Percentiles rank a stretch among this genome's conserved stretches.
Evolutionary conservation across 148 eudicot genomes (phyloP).

Genomic region (Chenopodium album): DNA sequence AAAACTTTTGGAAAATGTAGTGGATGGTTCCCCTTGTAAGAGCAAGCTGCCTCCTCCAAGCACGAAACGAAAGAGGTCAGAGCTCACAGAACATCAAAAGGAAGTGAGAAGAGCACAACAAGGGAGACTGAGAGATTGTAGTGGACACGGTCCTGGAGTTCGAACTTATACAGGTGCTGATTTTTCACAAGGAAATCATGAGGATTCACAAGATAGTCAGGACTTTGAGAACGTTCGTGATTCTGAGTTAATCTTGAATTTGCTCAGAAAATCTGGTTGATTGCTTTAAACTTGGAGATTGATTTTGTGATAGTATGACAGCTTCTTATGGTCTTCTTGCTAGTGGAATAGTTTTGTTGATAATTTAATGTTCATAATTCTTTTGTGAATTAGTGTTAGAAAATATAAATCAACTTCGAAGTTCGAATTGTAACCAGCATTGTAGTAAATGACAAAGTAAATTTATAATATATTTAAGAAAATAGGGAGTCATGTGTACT

Average conservation of each 20-base stretch:
- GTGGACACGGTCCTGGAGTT: slow-evolving; percentile 81
- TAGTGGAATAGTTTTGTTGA: neutral
- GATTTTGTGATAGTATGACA: neutral
- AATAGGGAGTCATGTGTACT: too few species aligned
- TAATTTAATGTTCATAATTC: neutral
- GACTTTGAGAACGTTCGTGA: slow-evolving; percentile 37
- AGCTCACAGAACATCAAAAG: slow-evolving; percentile 81
- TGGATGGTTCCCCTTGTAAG: slow-evolving; percentile 9
- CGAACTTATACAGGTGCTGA: slow-evolving; percentile 71
- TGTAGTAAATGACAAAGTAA: too few species aligned
- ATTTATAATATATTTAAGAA: too few species aligned
- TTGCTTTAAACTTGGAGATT: neutral
- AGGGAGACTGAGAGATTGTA: slow-evolving; percentile 61
- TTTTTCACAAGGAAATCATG: slow-evolving; percentile 70
- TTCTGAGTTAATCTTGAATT: slow-evolving; percentile 62
- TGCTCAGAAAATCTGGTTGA: slow-evolving; percentile 46
- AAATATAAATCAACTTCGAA: too few species aligned
- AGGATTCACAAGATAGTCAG: slow-evolving; percentile 83
- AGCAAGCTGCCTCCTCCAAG: slow-evolving; percentile 15
- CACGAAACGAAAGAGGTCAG: slow-evolving; percentile 51
- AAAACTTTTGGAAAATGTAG: slow-evolving; percentile 36
- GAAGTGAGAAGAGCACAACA: slow-evolving; percentile 92
- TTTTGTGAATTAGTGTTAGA: too few species aligned
- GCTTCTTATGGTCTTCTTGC: neutral
- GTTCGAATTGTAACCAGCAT: too few species aligned